Percentiles rank a stretch among this genome's conserved stretches.
Conservation (phyloP, 345 rosid genomes). For the Rhizophora apiculata region DNA sequence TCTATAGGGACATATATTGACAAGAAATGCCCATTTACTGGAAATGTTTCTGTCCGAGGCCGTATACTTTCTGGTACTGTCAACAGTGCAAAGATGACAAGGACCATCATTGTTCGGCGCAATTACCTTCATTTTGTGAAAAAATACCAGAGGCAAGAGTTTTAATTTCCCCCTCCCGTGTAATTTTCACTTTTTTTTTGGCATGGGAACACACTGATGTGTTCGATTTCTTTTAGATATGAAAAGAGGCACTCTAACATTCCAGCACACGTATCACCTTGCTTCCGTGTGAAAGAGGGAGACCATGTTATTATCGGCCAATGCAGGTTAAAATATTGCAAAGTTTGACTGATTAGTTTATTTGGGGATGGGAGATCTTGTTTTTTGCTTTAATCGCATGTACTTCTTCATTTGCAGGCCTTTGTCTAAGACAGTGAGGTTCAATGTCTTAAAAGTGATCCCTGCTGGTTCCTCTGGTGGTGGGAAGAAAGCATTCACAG, state of each 20-base stretch:
- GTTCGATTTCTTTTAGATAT: slow-evolving; percentile 31
- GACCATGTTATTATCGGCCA: slow-evolving; percentile 71
- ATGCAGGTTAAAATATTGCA: slow-evolving; percentile 48
- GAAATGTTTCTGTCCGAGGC: slow-evolving; percentile 80
- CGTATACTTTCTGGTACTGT: slow-evolving; percentile 87
- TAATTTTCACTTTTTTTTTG: neutral
- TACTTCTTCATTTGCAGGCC: slow-evolving; percentile 37
- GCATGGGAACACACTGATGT: neutral
- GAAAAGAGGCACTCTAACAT: slow-evolving; percentile 79
- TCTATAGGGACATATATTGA: slow-evolving; percentile 66
- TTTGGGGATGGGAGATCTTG: neutral
- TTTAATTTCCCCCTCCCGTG: neutral
- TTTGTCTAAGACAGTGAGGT: slow-evolving; percentile 73
- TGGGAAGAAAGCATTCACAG: slow-evolving; percentile 63
- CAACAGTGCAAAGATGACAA: slow-evolving; percentile 85
- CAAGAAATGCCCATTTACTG: slow-evolving; percentile 82
- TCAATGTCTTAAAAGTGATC: slow-evolving; percentile 71
- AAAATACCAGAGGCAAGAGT: slow-evolving; percentile 67
- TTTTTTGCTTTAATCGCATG: neutral
- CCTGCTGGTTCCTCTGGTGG: slow-evolving; percentile 81
- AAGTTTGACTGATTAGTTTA: neutral
- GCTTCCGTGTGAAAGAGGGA: slow-evolving; percentile 80
- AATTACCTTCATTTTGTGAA: slow-evolving; percentile 81
- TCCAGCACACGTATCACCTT: slow-evolving; percentile 65
- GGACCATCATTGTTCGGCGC: slow-evolving; percentile 81